Evolutionary conservation across 345 rosid genomes (phyloP), one percentile per base, ranked within the genome.

Genomic region (Boechera retrofracta): DNA sequence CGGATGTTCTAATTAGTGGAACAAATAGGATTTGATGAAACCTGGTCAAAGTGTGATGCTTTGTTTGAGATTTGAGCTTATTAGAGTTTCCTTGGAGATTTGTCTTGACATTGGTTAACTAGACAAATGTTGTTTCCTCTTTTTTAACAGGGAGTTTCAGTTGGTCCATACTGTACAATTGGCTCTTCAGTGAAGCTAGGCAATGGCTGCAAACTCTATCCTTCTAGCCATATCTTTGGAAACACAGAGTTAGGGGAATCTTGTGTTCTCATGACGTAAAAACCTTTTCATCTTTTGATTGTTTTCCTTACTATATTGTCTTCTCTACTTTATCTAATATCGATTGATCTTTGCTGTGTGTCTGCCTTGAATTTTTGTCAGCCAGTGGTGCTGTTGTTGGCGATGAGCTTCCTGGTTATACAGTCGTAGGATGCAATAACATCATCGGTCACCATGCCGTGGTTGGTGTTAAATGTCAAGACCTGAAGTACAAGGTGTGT

Each of bases 321-420:
- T 55, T 47, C 53, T 68, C 26, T 29, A 3, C 15, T 3, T 52
- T 4, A 35, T 53, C 52, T 73, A 2, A 32, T 21, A 49, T 64
- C 28, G 18, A 49, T 52, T 66, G 13, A 69, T 58, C 12, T 49
- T 63, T 80, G 59, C 28, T 60, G 49, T 55, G 38, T 33, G 24
- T 48, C 39, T 52, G 18, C 21, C 31, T 69, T 73, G 54, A 52
- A 75, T 79, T 69, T 76, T 73, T 75, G 89, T 87, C 80, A 84
- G 89, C 87, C 89, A 92, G 98, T 87, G 97, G 98, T 70, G 91
- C 97, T 72, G 86, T 89, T 55, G 93, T 94, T 83, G 98, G 99
- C 6, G 96, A 92, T 79, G 90, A 87, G 80, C 90, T 88, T 83
- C 92, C 97, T 6, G 97, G 98, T 16, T 64, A 28, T 42, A 92